These are phyloP conservation scores for Naegleria lovaniensis DNA, from an alignment of 208 protist genomes.

Conservation along the genomic window DNA sequence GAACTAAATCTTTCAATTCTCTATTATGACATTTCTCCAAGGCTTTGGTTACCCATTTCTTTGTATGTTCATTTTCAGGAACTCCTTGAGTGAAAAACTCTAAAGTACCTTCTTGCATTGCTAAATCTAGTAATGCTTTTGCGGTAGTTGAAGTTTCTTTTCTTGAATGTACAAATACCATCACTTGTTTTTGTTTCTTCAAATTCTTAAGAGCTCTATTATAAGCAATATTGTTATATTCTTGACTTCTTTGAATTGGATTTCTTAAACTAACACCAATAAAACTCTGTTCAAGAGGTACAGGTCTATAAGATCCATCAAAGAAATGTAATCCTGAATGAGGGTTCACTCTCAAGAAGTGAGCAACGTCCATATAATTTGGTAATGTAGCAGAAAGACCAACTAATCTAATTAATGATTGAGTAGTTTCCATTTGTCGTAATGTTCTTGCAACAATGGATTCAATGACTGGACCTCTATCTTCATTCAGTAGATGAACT, in stretches of 20 bases:
- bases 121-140: constrained; percentile 75
- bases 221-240: constrained; percentile 39
- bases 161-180: constrained; percentile 97
- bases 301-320: constrained; percentile 86
- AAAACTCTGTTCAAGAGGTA: constrained; percentile 92
- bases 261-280: constrained; percentile 70
- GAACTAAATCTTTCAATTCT: constrained; percentile 77
- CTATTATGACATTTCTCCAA: constrained; percentile 61
- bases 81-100: constrained; percentile 29
- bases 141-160: constrained; percentile 88
- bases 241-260: constrained; percentile 40
- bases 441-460: constrained; percentile 94
- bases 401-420: constrained; percentile 81
- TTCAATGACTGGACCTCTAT: constrained; percentile 95
- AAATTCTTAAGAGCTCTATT: constrained; percentile 67
- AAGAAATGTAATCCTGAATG: constrained; percentile 90
- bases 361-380: constrained; percentile 97
- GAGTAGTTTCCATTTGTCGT: constrained; percentile 77
- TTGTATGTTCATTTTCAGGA: not conserved
- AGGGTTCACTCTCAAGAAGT: constrained; percentile 87
- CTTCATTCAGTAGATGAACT: constrained; percentile 97
- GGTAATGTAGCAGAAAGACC: constrained; percentile 98
- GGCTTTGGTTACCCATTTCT: constrained; percentile 45
- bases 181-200: constrained; percentile 85
- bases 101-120: constrained; percentile 41